Evolutionary conservation across 495 filamentous ascomycete genomes (phyloP), one percentile per base, ranked within the genome.

Genomic region (Daldinia childiae): DNA sequence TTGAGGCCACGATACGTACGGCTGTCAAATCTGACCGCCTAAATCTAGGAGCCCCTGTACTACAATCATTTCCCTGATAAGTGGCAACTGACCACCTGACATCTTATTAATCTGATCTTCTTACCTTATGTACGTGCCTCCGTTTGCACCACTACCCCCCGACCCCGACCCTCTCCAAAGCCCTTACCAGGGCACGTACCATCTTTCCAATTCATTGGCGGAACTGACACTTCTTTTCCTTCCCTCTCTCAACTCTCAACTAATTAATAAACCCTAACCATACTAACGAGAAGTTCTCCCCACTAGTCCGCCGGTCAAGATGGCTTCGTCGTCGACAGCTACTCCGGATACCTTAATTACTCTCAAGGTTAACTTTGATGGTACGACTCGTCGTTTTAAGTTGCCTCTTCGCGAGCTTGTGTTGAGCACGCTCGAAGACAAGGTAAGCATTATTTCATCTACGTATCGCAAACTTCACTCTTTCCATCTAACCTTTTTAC

Each of bases 331-430:
- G 68, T 76, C 71, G 21, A 19, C 50, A 36, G 43, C 64, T 43
- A 74, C 67, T 50, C 72, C 66, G 55, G 92, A 94, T 62, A 94
- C 92, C 61, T 81, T 90, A 62, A 91, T 99, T 75, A 93, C 91
- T 58, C 81, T 97, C 80, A 98, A 98, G 82, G 85, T 97, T 72
- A 87, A 87, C 65, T 86, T 91, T 70, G 88, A 93, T 72, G 91
- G 89, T 68, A 79, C 76, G 64, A 91, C 88, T 71, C 88, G 92
- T 57, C 90, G 94, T 75, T 93, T 97, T 82, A 98, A 97, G 85
- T 84, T 99, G 15, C 90, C 93, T 39, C 83, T 99, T 77, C 88
- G 86, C 71, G 95, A 99, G 73, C 87, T 98, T n/a, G 90, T 87
- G 62, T 85, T 91, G 38, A 87, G 84, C 68, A 85, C 88, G 54